phyloP scores from a whole-genome alignment of 441 rosid genomes.

The Capsella rubella region DNA sequence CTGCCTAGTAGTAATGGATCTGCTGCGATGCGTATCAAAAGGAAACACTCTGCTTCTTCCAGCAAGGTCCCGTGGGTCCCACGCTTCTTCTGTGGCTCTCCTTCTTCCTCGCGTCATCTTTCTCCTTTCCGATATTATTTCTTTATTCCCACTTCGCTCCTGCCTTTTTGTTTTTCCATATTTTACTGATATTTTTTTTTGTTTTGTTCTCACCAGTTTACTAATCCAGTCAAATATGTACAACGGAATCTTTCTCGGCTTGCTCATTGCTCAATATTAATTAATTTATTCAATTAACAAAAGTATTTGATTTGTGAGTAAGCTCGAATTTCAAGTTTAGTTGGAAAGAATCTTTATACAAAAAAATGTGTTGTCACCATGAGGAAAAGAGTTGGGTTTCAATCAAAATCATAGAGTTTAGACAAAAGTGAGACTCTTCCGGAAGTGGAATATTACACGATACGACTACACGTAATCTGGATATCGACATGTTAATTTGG shows the following conservation, averaged over 20 bases:
- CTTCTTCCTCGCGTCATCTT: constrained; percentile 28
- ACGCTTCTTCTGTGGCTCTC: constrained; percentile 45
- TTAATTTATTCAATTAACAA: too few relatives aligned
- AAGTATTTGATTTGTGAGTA: too few relatives aligned
- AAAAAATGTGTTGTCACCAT: background rate
- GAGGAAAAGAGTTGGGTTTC: constrained; percentile 25
- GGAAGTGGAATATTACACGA: constrained; percentile 23
- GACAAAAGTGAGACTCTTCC: constrained; percentile 1
- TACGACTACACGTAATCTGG: constrained; percentile 26
- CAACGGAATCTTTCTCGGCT: too few relatives aligned
- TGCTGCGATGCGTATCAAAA: constrained; percentile 43
- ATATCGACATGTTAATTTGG: constrained; percentile 29
- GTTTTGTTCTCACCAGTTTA: background rate
- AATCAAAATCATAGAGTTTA: constrained; percentile 11
- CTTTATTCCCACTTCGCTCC: constrained; percentile 7
- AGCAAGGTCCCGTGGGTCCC: constrained; percentile 51
- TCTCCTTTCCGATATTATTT: constrained; percentile 20
- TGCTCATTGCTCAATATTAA: too few relatives aligned
- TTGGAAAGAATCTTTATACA: too few relatives aligned
- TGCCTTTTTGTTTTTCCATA: background rate
- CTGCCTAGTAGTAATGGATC: too few relatives aligned
- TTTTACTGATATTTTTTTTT: background rate
- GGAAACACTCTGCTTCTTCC: constrained; percentile 41
- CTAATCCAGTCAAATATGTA: background rate
- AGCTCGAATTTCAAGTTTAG: too few relatives aligned